Percentiles rank a stretch among this genome's conserved stretches.
Conservation (phyloP, 495 filamentous ascomycete species). For the Aspergillus funiculosus region DNA sequence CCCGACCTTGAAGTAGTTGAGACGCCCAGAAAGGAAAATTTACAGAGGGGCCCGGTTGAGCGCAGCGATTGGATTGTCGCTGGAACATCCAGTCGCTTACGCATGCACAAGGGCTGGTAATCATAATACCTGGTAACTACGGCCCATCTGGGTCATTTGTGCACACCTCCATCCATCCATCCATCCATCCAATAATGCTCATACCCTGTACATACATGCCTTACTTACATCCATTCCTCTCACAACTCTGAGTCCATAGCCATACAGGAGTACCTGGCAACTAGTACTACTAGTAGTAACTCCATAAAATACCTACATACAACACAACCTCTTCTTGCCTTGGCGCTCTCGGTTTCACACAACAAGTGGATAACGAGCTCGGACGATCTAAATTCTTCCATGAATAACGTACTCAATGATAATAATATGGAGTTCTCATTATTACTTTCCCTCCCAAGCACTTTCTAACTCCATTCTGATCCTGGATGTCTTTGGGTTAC, state of each 20-base stretch:
- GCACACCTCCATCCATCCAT: background rate
- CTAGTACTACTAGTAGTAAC: too few relatives aligned
- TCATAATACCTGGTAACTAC: too few relatives aligned
- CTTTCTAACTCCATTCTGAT: background rate
- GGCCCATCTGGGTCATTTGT: conserved; percentile 12
- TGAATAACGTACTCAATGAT: conserved; percentile 2
- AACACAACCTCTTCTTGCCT: conserved; percentile 14
- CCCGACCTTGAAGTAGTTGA: too few relatives aligned
- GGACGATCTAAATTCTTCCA: conserved; percentile 5
- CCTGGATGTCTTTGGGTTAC: background rate
- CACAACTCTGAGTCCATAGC: too few relatives aligned
- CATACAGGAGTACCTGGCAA: too few relatives aligned
- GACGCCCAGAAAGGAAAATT: background rate
- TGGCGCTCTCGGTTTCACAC: conserved; percentile 8
- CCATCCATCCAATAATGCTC: conserved; percentile 2
- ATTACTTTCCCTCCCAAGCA: too few relatives aligned
- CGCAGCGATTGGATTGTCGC: conserved; percentile 11
- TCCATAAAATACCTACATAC: too few relatives aligned
- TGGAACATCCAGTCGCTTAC: conserved; percentile 6
- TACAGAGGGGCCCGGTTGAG: background rate
- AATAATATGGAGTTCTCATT: conserved; percentile 4
- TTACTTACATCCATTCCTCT: too few relatives aligned
- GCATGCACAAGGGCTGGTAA: background rate
- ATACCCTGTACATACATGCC: conserved; percentile 4
- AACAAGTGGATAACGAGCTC: conserved; percentile 5